Conservation (phyloP, 495 filamentous ascomycete genomes). For the Pseudoneurospora amorphoporcata region DNA sequence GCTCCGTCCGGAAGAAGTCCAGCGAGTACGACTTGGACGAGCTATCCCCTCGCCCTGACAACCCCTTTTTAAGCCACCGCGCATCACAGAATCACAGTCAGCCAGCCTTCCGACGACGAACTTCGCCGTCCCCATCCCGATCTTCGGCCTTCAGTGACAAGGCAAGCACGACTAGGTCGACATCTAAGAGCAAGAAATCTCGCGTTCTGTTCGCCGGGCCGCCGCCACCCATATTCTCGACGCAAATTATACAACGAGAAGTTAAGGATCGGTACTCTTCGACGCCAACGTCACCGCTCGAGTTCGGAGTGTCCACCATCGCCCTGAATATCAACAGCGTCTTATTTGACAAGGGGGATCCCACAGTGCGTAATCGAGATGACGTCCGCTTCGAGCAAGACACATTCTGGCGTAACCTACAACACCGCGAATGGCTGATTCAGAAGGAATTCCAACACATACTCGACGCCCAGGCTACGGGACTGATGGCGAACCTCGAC, state of each 20-base stretch:
- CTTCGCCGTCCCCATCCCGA: slow-evolving; percentile 2
- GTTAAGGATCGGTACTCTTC: slow-evolving; percentile 14
- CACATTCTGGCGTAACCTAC: slow-evolving; percentile 25
- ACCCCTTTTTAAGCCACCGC: slow-evolving; percentile 18
- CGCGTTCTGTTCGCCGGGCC: slow-evolving; percentile 22
- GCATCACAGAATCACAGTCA: not conserved
- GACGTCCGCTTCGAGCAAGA: slow-evolving; percentile 17
- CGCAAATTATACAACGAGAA: slow-evolving; percentile 20
- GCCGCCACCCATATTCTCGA: slow-evolving; percentile 23
- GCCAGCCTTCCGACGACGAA: not conserved
- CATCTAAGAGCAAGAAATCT: slow-evolving; percentile 14
- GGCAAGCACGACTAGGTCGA: slow-evolving; percentile 8
- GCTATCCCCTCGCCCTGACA: slow-evolving; percentile 31
- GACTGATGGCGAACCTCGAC: slow-evolving; percentile 38
- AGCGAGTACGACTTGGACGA: slow-evolving; percentile 35
- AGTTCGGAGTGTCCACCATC: slow-evolving; percentile 6
- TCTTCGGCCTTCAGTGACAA: slow-evolving; percentile 9
- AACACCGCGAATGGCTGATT: slow-evolving; percentile 47
- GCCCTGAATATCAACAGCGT: slow-evolving; percentile 23
- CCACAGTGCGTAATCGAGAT: slow-evolving; percentile 3
- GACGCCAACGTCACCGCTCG: not conserved
- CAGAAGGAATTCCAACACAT: slow-evolving; percentile 68
- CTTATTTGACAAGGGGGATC: slow-evolving; percentile 16
- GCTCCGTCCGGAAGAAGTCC: slow-evolving; percentile 20
- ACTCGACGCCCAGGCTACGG: slow-evolving; percentile 76